Conservation (phyloP, 805 yeast species). For the Kodamaea jinghongensis region DNA sequence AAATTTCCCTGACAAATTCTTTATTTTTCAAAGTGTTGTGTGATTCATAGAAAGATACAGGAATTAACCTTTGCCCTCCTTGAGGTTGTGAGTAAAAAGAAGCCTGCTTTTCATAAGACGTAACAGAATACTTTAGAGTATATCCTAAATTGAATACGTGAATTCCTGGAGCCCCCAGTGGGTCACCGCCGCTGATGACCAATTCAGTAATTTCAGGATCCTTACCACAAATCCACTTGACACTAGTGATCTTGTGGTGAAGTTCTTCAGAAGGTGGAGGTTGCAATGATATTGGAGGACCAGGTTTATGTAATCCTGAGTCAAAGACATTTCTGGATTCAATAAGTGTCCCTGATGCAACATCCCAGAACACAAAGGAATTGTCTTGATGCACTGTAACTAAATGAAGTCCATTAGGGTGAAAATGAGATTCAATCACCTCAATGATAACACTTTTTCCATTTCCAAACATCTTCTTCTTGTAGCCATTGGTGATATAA, state of each 20-base stretch:
- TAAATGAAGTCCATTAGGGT: slow-evolving; percentile 88
- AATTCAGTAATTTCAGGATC: slow-evolving; percentile 81
- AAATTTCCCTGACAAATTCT: slow-evolving; percentile 27
- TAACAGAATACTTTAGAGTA: slow-evolving; percentile 74
- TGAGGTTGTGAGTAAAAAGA: slow-evolving; percentile 65
- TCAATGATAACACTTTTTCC: slow-evolving; percentile 33
- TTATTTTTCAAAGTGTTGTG: slow-evolving; percentile 12
- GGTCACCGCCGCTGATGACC: slow-evolving; percentile 67
- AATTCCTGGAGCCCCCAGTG: slow-evolving; percentile 27
- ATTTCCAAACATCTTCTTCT: slow-evolving; percentile 38
- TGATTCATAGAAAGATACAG: slow-evolving; percentile 23
- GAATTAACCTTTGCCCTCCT: slow-evolving; percentile 33
- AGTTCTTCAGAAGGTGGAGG: slow-evolving; percentile 8
- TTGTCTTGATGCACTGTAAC: slow-evolving; percentile 80
- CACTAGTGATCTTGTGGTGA: slow-evolving; percentile 47
- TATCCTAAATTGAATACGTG: slow-evolving; percentile 71
- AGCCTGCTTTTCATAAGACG: slow-evolving; percentile 83
- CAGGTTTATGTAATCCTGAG: slow-evolving; percentile 58
- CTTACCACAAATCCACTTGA: slow-evolving; percentile 74
- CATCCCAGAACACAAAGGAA: slow-evolving; percentile 90
- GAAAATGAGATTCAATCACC: slow-evolving; percentile 63
- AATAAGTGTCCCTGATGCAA: slow-evolving; percentile 66
- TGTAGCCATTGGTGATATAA: slow-evolving; percentile 34
- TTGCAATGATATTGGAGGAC: slow-evolving; percentile 22
- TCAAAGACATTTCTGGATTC: slow-evolving; percentile 74